Evolutionary conservation across 2,329 filamentous ascomycete genomes (phyloP).

Genomic region (Paradendryphiella salina): DNA sequence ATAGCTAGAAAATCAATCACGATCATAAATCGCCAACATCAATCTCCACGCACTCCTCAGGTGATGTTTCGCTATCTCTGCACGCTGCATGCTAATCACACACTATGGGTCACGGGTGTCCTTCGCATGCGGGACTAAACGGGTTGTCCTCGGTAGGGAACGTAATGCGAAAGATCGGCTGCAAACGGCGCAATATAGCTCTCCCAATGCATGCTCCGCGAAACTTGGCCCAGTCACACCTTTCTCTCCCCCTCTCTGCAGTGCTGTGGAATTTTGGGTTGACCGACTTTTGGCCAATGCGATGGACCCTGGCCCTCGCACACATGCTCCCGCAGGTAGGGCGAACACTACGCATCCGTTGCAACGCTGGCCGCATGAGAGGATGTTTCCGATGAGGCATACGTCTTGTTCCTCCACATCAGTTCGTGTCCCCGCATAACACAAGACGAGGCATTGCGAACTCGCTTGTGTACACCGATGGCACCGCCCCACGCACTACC

Average conservation of each 20-base stretch:
- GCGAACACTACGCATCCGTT: slow-evolving; percentile 14
- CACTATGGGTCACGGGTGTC: slow-evolving; percentile 14
- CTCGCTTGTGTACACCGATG: slow-evolving; percentile 2
- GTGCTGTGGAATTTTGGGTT: slow-evolving; percentile 8
- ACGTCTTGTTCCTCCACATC: neutral
- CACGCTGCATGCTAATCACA: slow-evolving; percentile 23
- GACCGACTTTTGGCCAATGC: slow-evolving; percentile 29
- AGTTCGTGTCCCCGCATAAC: slow-evolving; percentile 8
- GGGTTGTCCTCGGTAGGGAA: neutral
- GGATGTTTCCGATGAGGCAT: slow-evolving; percentile 19
- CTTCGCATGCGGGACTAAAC: slow-evolving; percentile 4
- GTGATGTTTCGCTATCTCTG: slow-evolving; percentile 24
- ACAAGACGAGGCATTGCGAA: slow-evolving; percentile 12
- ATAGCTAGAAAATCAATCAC: slow-evolving; percentile 31
- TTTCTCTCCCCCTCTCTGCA: too few species aligned
- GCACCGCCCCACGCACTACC: slow-evolving; percentile 7
- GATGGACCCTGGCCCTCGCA: slow-evolving; percentile 13
- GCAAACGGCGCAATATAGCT: slow-evolving; percentile 5
- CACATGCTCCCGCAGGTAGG: slow-evolving; percentile 1
- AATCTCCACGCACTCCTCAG: slow-evolving; percentile 15
- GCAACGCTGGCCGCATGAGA: slow-evolving; percentile 21
- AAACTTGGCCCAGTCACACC: slow-evolving; percentile 9
- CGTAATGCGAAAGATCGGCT: neutral
- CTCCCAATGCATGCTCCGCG: neutral
- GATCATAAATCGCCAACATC: slow-evolving; percentile 22